Evolutionary conservation across 148 eudicot species (phyloP), one percentile per base, ranked within the genome.

Genomic region (Fagopyrum esculentum): DNA sequence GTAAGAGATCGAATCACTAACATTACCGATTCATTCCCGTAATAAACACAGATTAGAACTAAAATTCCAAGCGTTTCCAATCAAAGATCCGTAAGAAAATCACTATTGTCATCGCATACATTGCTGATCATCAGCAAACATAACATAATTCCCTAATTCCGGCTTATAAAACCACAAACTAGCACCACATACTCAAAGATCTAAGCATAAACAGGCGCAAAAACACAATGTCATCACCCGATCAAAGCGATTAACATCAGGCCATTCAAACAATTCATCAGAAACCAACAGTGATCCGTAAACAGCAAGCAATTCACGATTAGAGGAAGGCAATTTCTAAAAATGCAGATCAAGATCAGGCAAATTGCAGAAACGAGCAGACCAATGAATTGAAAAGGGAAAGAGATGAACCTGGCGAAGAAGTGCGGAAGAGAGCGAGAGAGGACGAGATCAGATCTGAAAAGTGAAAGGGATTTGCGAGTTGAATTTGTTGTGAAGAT

Each of bases 381-480:
- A 64, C 40, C 45, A 64, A 35, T 12, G 45, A 46, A 40, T 40
- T 35, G 9, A 19, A 9, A 30, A 30, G 40, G 70, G 29, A 30
- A 64, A 35, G 70, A 13, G n/a, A 64, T 35, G 6, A 64, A 64
- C 70, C 70, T 64, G 45, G n/a, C 40, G 70, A 64, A 64, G 70
- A 64, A 64, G 59, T 6, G 59, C n/a, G 6, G 59, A 16, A 55
- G 59, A 22, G 68, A 61, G 26, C 6, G 6, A 11, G 69, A 29
- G 70, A 49, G 52, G 12, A 35, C 40, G 70, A 64, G 70, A 64
- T 64, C 45, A 64, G 44, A 64, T 64, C 70, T 64, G 40, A 35
- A 45, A 35, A 30, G 70, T 11, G 40, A 7, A 30, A 64, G 70
- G 6, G 40, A 64, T 49, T 9, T 49, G 52, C n/a, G 70, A 64